phyloP scores from a whole-genome alignment of 371 early-diverging fungal species.

The Apophysomyces sp. region DNA sequence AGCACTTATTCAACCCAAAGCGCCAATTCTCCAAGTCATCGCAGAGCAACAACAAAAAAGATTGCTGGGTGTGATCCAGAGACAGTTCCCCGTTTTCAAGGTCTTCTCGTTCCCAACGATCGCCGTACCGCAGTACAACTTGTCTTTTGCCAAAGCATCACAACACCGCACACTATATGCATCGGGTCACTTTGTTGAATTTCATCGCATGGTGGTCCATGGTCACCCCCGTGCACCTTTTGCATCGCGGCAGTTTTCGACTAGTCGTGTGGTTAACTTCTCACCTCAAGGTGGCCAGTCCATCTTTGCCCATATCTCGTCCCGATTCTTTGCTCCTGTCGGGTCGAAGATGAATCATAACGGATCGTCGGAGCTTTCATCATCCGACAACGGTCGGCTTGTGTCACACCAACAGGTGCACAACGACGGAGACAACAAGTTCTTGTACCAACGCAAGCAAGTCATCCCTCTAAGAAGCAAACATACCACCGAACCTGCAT shows the following conservation, averaged over 20 bases:
- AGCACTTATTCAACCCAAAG: constrained; percentile 6
- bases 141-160: constrained; percentile 10
- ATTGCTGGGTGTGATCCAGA: constrained; percentile 11
- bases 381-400: not conserved
- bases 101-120: constrained; percentile 16
- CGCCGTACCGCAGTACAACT: not conserved
- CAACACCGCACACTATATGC: not conserved
- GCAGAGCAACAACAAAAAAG: constrained; percentile 8
- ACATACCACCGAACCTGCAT: not conserved
- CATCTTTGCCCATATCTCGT: constrained; percentile 16
- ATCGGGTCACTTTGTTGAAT: constrained; percentile 1
- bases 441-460: not conserved
- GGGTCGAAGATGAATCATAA: constrained; percentile 14
- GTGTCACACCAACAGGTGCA: not conserved
- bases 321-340: constrained; percentile 19
- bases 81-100: constrained; percentile 21
- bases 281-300: not conserved
- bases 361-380: constrained; percentile 4
- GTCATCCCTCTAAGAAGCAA: not conserved
- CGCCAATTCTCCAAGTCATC: constrained; percentile 9
- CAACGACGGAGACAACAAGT: not conserved
- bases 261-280: not conserved
- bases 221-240: constrained; percentile 15
- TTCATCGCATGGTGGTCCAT: constrained; percentile 10
- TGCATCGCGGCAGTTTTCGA: constrained; percentile 4